These are phyloP conservation scores for Echites panduratus DNA, from an alignment of 257 asterid genomes.

Conservation along the genomic window DNA sequence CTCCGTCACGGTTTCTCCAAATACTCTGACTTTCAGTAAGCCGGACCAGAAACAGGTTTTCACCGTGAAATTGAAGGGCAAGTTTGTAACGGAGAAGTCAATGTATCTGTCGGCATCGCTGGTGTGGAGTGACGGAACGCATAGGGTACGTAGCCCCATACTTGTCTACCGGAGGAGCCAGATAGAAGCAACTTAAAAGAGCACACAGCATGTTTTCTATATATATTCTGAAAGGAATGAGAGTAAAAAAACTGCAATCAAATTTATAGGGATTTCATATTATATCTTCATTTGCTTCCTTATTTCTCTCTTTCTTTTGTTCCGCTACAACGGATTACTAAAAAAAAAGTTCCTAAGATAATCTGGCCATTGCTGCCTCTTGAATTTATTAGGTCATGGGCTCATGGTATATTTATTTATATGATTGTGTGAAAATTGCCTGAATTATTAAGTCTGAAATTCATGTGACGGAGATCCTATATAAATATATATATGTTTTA, in stretches of 20 bases:
- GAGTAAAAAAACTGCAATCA: too few relatives aligned
- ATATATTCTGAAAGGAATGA: background rate
- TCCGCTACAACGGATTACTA: too few relatives aligned
- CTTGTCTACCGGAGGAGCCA: slow-evolving; percentile 30
- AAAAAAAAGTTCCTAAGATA: too few relatives aligned
- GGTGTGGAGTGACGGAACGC: slow-evolving; percentile 35
- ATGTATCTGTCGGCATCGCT: slow-evolving; percentile 24
- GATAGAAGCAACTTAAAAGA: background rate
- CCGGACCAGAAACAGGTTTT: slow-evolving; percentile 41
- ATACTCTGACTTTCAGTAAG: slow-evolving; percentile 27
- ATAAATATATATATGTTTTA: too few relatives aligned
- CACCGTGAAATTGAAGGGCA: slow-evolving; percentile 46
- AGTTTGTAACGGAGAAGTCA: slow-evolving; percentile 17
- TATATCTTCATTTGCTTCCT: background rate
- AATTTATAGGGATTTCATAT: background rate
- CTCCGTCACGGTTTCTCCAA: slow-evolving; percentile 44
- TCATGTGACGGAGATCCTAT: too few relatives aligned
- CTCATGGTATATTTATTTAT: too few relatives aligned
- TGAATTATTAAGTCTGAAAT: too few relatives aligned
- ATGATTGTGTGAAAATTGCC: too few relatives aligned
- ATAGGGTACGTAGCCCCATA: slow-evolving; percentile 54
- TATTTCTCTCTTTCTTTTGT: background rate
- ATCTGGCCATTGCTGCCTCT: too few relatives aligned
- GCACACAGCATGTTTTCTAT: background rate
- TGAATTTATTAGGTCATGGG: too few relatives aligned